Conservation (phyloP, 2,329 filamentous ascomycete species). For the Diaporthe capsici region DNA sequence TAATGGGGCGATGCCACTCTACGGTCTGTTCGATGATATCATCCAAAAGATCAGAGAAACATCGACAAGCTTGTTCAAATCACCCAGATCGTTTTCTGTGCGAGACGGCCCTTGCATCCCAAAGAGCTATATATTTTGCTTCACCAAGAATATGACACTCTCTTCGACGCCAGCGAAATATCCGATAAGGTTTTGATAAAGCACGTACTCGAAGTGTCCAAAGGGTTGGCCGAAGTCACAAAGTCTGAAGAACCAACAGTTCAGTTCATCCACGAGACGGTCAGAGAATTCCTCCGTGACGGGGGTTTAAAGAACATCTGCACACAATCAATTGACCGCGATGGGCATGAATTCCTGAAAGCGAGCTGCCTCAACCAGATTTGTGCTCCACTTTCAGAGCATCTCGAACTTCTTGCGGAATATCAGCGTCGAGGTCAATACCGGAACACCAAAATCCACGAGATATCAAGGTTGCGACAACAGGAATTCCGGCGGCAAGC, state of each 20-base stretch:
- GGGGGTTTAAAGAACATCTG: slow-evolving; percentile 49
- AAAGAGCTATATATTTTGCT: slow-evolving; percentile 59
- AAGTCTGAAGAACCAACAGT: slow-evolving; percentile 51
- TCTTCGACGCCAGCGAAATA: neutral
- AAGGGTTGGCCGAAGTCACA: slow-evolving; percentile 63
- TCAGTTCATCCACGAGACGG: slow-evolving; percentile 69
- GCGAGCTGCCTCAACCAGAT: slow-evolving; percentile 60
- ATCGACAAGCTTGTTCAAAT: slow-evolving; percentile 59
- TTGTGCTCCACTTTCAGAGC: slow-evolving; percentile 19
- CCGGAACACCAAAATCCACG: too few species aligned
- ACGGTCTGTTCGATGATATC: slow-evolving; percentile 65
- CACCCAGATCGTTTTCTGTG: slow-evolving; percentile 68
- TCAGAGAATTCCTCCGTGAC: slow-evolving; percentile 60
- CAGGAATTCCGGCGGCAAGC: neutral
- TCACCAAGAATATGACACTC: slow-evolving; percentile 35
- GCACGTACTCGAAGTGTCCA: slow-evolving; percentile 60
- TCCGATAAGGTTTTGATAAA: slow-evolving; percentile 45
- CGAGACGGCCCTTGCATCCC: slow-evolving; percentile 57
- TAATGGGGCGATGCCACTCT: slow-evolving; percentile 49
- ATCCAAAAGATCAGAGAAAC: slow-evolving; percentile 60
- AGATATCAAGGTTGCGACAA: neutral
- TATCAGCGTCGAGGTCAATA: neutral
- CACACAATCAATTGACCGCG: slow-evolving; percentile 49
- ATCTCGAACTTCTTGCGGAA: neutral
- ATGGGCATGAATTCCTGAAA: slow-evolving; percentile 60